phyloP scores from a whole-genome alignment of 352 stramenopile species.

The Pythium apleroticum region DNA sequence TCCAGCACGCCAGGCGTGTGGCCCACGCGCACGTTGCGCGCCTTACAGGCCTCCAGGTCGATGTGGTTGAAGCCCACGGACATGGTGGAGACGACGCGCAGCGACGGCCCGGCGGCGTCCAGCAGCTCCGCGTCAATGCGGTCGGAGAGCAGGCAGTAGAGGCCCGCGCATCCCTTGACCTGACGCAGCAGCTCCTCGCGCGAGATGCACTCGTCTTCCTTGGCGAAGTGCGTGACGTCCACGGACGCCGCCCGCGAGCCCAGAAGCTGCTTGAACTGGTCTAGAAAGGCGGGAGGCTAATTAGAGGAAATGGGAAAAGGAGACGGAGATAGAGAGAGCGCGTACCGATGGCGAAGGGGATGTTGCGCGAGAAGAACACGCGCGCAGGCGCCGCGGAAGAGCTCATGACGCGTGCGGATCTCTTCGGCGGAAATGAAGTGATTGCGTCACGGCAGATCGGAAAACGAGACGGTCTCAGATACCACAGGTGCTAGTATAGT shows the following conservation, averaged over 20 bases:
- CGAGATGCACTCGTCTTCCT: slow-evolving; percentile 29
- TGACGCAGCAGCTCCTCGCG: slow-evolving; percentile 31
- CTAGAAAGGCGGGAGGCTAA: neutral
- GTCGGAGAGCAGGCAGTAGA: slow-evolving; percentile 49
- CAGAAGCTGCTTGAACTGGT: slow-evolving; percentile 21
- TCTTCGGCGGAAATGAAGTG: slow-evolving; percentile 28
- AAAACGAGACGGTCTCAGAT: neutral
- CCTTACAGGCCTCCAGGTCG: slow-evolving; percentile 52
- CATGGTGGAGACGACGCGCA: slow-evolving; percentile 64
- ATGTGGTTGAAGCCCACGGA: slow-evolving; percentile 84
- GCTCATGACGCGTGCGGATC: slow-evolving; percentile 57
- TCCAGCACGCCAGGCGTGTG: slow-evolving; percentile 75
- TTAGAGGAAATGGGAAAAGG: neutral
- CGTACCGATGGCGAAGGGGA: slow-evolving; percentile 67
- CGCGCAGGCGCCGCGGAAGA: slow-evolving; percentile 41
- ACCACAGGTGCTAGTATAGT: slow-evolving; percentile 36
- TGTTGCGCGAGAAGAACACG: slow-evolving; percentile 72
- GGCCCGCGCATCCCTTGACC: slow-evolving; percentile 36
- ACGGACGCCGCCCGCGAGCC: neutral
- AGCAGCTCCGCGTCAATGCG: slow-evolving; percentile 50
- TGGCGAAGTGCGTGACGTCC: slow-evolving; percentile 16
- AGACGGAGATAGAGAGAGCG: neutral
- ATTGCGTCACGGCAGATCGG: neutral
- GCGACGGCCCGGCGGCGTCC: slow-evolving; percentile 31
- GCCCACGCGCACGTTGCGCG: slow-evolving; percentile 49